Evolutionary conservation across 805 yeast genomes (phyloP), one percentile per base, ranked within the genome.

Genomic region (Wickerhamomyces hampshirensis): DNA sequence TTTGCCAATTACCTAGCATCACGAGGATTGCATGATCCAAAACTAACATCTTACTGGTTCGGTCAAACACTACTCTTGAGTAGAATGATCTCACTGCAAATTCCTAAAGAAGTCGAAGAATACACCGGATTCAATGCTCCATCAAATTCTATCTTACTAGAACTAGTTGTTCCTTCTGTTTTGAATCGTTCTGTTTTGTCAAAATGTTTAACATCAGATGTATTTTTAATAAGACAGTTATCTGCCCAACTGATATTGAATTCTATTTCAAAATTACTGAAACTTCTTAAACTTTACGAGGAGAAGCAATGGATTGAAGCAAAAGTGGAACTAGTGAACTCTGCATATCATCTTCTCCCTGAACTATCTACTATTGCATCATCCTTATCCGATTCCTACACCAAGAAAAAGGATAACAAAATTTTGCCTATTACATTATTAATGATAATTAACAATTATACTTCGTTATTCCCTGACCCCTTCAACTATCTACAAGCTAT

Each of bases 11-110:
- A 77, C 60, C 50, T 78, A 11, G 69, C 74, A 3, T 71, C 80
- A 4, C 77, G 79, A 37, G 88, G 89, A 14, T 65, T 77, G 14
- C 82, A 84, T 52, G 94, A 84, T 42, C 95, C 97, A 0, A 75
- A 80, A 33, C 62, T 83, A 38, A 69, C 91, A 1, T 79, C 91
- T 10, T 86, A 83, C 63, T 89, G 94, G 88, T 67, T 87, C 31
- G 84, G 93, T 6, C 82, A 75, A 58, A 73, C 86, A 1, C 63
- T 80, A 18, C 56, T 86, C 3, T 60, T 80, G 30, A 68, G 79
- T 1, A 74, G 76, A 39, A 66, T 84, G 5, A 67, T 85, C n/a
- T 66, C 68, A 19, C 47, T 79, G 4, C 73, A 76, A 1, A 52
- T 81, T 6, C 87, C 93, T 0, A 44, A 42, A 9, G 56, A 59